Evolutionary conservation across 257 asterid genomes (phyloP).

Genomic region (Solanum bulbocastanum): DNA sequence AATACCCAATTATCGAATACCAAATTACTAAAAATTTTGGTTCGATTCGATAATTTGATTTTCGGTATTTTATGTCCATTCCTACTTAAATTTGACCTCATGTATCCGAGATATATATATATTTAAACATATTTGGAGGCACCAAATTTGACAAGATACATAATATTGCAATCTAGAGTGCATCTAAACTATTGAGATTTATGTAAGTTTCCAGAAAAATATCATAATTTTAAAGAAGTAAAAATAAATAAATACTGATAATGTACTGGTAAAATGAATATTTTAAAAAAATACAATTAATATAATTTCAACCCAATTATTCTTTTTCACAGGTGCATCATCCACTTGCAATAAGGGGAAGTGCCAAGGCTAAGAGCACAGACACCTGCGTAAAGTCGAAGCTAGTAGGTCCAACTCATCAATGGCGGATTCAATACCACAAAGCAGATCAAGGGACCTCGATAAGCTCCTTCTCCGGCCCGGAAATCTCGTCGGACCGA

Average conservation of each 20-base stretch:
- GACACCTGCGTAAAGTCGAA: slow-evolving; percentile 27
- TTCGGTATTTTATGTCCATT: no score
- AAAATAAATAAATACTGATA: no score
- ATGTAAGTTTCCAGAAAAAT: no score
- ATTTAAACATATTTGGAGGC: accelerated
- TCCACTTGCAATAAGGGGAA: not conserved
- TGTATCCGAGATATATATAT: accelerated
- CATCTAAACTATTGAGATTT: no score
- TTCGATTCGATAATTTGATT: no score
- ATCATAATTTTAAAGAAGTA: no score
- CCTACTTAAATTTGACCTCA: no score
- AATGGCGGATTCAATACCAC: slow-evolving; percentile 49
- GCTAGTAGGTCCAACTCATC: slow-evolving; percentile 14
- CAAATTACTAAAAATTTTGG: no score
- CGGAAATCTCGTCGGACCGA: slow-evolving; percentile 70
- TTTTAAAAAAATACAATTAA: not conserved
- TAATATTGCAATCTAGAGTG: no score
- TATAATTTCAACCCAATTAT: not conserved
- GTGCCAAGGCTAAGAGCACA: not conserved
- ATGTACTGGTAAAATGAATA: not conserved
- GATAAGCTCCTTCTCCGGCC: slow-evolving; percentile 91
- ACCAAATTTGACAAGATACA: accelerated
- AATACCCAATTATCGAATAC: no score
- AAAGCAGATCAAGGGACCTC: slow-evolving; percentile 95
- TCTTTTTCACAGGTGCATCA: not conserved